A percentile compares a stretch with the other conserved stretches of the same genome.
These are phyloP conservation scores for Coemansia sp. DNA, from an alignment of 192 early-diverging fungal genomes.

Conservation along the genomic window DNA sequence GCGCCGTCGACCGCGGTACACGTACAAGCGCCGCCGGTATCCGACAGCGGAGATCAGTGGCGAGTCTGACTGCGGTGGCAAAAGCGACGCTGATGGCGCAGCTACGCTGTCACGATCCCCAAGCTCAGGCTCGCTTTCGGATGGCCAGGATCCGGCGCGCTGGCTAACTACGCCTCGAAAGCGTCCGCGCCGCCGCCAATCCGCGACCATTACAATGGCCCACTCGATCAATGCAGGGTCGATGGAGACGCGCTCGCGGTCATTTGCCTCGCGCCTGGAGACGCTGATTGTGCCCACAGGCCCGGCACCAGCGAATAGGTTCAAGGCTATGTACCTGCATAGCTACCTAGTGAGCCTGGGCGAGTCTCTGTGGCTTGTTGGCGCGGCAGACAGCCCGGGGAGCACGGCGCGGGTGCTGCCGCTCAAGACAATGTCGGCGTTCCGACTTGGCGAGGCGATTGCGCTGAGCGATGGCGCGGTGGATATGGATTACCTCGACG, in stretches of 20 bases:
- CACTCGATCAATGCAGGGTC: neutral
- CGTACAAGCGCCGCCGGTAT: slow-evolving; percentile 30
- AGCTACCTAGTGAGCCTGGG: slow-evolving; percentile 36
- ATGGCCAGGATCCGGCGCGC: slow-evolving; percentile 32
- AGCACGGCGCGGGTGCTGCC: slow-evolving; percentile 15
- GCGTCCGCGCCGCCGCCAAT: slow-evolving; percentile 9
- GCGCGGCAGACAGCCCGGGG: neutral
- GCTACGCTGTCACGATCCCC: slow-evolving; percentile 4
- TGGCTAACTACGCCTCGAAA: slow-evolving; percentile 48
- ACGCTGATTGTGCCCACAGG: slow-evolving; percentile 14
- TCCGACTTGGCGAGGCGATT: slow-evolving; percentile 32
- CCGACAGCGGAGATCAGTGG: slow-evolving; percentile 7
- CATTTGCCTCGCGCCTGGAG: slow-evolving; percentile 34
- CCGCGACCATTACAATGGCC: neutral
- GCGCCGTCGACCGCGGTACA: slow-evolving; percentile 25
- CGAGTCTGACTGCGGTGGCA: no score
- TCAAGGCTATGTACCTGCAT: slow-evolving; percentile 24
- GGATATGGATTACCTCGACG: slow-evolving; percentile 41
- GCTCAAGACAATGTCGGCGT: slow-evolving; percentile 18
- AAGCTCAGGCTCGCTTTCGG: slow-evolving; percentile 27
- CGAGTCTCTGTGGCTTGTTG: slow-evolving; percentile 38
- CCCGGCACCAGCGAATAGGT: slow-evolving; percentile 5
- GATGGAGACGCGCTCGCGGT: slow-evolving; percentile 15
- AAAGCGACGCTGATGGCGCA: slow-evolving; percentile 1
- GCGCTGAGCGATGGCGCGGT: slow-evolving; percentile 11